Percentiles rank a stretch among this genome's conserved stretches.
These are phyloP conservation scores for Russula foetens DNA, from an alignment of 768 basidiomycete genomes.

Conservation along the genomic window DNA sequence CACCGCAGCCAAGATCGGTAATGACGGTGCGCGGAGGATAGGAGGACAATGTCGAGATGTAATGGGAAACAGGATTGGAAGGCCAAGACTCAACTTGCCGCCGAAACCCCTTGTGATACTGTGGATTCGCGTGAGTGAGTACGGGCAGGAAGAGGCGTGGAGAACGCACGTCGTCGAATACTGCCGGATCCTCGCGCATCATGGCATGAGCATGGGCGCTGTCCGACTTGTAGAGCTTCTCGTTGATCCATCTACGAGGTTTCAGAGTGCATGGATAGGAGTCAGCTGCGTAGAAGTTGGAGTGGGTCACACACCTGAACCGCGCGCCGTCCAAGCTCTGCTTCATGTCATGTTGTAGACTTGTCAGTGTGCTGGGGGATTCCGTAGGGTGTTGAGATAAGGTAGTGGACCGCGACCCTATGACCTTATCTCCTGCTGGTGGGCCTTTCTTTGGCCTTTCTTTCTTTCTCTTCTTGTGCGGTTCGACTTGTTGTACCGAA, in stretches of 20 bases:
- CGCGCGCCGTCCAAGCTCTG: slow-evolving; percentile 78
- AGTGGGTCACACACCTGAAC: slow-evolving; percentile 53
- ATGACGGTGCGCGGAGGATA: slow-evolving; percentile 66
- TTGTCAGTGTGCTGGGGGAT: slow-evolving; percentile 40
- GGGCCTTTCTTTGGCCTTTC: neutral
- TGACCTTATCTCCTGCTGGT: neutral
- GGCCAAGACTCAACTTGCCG: slow-evolving; percentile 92
- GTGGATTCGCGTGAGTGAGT: slow-evolving; percentile 10
- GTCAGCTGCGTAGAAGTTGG: neutral
- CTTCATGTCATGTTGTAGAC: slow-evolving; percentile 71
- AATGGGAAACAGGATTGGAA: slow-evolving; percentile 83
- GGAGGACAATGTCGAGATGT: slow-evolving; percentile 54
- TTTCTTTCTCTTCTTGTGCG: slow-evolving; percentile 3
- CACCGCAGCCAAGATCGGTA: slow-evolving; percentile 93
- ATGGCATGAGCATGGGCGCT: slow-evolving; percentile 66
- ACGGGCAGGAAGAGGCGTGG: neutral
- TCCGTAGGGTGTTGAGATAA: neutral
- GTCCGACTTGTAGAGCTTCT: slow-evolving; percentile 81
- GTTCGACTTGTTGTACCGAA: neutral
- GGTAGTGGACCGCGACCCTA: neutral
- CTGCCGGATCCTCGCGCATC: slow-evolving; percentile 75
- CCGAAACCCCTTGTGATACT: slow-evolving; percentile 94
- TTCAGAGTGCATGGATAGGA: neutral
- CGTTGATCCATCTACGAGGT: slow-evolving; percentile 72
- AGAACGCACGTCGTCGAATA: slow-evolving; percentile 69